Evolutionary conservation across 2,329 filamentous ascomycete genomes (phyloP).

Genomic region (Nannizzia gypsea): DNA sequence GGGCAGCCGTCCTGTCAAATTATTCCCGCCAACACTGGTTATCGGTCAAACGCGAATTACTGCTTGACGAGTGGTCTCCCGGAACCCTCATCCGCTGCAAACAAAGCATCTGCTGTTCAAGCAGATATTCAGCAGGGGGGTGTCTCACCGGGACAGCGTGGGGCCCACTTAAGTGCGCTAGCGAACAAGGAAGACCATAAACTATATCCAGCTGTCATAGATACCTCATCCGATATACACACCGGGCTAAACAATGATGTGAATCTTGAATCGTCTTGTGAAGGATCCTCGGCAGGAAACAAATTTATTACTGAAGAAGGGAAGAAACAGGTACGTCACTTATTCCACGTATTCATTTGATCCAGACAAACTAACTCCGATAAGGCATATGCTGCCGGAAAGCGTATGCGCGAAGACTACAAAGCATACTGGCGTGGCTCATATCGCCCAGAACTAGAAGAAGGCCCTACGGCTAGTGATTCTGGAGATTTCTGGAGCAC

Average conservation of each 20-base stretch:
- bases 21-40: background rate
- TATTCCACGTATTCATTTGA: background rate
- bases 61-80: background rate
- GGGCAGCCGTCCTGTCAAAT: background rate
- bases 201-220: background rate
- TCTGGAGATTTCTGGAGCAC: constrained; percentile 4
- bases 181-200: background rate
- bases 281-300: background rate
- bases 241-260: background rate
- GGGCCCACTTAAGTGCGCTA: background rate
- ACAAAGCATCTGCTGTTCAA: background rate
- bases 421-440: background rate
- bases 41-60: background rate
- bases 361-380: background rate
- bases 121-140: background rate
- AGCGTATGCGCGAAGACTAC: background rate
- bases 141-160: background rate
- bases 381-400: background rate
- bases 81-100: background rate
- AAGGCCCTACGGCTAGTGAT: background rate
- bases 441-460: background rate
- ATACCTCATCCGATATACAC: background rate
- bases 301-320: constrained; percentile 17
- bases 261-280: background rate
- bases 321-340: constrained; percentile 16